phyloP scores from a whole-genome alignment of 192 early-diverging fungal species.

The Pecoramyces ruminantium region DNA sequence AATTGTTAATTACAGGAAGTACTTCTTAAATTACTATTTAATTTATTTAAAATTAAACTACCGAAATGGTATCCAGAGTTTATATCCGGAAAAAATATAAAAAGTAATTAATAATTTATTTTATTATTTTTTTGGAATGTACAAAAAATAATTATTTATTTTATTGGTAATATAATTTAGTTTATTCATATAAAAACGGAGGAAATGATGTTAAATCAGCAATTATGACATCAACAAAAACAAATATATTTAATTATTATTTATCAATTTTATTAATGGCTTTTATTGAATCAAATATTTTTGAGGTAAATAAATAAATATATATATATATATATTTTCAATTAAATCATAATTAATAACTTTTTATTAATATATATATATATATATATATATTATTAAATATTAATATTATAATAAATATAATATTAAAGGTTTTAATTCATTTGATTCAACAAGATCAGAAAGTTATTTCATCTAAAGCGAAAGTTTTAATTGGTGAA shows the following conservation, averaged over 20 bases:
- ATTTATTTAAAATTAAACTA: constrained; percentile 55
- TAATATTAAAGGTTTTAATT: constrained; percentile 50
- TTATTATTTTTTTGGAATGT: no score
- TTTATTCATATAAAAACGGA: background rate
- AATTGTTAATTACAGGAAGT: constrained; percentile 62
- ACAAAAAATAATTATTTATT: no score
- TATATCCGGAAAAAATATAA: background rate
- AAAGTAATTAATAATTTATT: background rate
- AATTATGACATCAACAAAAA: background rate
- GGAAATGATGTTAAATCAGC: background rate
- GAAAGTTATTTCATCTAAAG: constrained; percentile 34
- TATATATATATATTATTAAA: background rate
- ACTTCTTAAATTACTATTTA: constrained; percentile 63
- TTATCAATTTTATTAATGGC: background rate
- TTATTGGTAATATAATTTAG: no score
- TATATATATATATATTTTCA: background rate
- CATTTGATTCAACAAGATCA: constrained; percentile 46
- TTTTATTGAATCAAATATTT: background rate
- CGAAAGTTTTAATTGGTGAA: constrained; percentile 56
- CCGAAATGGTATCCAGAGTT: constrained; percentile 28
- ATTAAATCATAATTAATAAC: background rate
- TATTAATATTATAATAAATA: no score
- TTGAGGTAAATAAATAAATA: background rate
- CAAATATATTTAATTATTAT: background rate
- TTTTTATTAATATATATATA: background rate